phyloP scores from a whole-genome alignment of 2,329 filamentous ascomycete species.

The Arthrobotrys entomopaga region DNA sequence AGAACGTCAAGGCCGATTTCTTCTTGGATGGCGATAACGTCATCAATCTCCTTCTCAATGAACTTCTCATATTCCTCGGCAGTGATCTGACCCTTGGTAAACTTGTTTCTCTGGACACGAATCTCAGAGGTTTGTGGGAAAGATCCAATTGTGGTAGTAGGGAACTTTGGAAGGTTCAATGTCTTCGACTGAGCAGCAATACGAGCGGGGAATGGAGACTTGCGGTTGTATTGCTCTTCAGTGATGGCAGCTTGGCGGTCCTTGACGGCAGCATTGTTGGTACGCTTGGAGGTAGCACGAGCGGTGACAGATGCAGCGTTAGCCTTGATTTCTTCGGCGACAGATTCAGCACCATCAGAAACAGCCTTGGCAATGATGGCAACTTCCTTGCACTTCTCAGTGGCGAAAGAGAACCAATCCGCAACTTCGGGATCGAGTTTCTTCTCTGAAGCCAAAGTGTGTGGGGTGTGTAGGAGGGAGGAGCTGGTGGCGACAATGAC shows the following conservation, averaged over 20 bases:
- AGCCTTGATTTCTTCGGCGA: conserved; percentile 89
- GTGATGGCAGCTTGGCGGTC: conserved; percentile 91
- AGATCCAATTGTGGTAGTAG: conserved; percentile 98
- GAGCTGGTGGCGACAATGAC: conserved; percentile 96
- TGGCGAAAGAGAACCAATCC: conserved; percentile 99
- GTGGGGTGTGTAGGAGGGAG: conserved; percentile 97
- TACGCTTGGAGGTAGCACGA: conserved; percentile 89
- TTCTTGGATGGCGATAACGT: conserved; percentile 95
- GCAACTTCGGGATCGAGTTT: conserved; percentile 91
- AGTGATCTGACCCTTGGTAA: conserved; percentile 98
- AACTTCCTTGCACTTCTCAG: conserved; percentile 91
- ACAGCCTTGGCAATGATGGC: conserved; percentile 96
- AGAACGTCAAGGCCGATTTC: conserved; percentile 97
- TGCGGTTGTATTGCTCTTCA: conserved; percentile 86
- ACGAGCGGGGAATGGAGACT: conserved; percentile 85
- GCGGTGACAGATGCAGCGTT: conserved; percentile 94
- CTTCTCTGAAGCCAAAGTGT: conserved; percentile 98
- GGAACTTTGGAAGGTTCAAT: conserved; percentile 95
- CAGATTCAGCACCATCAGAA: conserved; percentile 86
- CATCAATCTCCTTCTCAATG: conserved; percentile 98
- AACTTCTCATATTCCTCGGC: conserved; percentile 95
- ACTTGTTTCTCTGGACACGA: conserved; percentile 94
- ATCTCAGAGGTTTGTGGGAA: conserved; percentile 99
- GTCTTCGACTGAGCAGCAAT: conserved; percentile 89
- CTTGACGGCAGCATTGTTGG: conserved; percentile 98